Percentiles rank a stretch among this genome's conserved stretches.
These are phyloP conservation scores for Pestalotiopsis fici DNA, from an alignment of 2,329 filamentous ascomycete genomes.

Conservation along the genomic window DNA sequence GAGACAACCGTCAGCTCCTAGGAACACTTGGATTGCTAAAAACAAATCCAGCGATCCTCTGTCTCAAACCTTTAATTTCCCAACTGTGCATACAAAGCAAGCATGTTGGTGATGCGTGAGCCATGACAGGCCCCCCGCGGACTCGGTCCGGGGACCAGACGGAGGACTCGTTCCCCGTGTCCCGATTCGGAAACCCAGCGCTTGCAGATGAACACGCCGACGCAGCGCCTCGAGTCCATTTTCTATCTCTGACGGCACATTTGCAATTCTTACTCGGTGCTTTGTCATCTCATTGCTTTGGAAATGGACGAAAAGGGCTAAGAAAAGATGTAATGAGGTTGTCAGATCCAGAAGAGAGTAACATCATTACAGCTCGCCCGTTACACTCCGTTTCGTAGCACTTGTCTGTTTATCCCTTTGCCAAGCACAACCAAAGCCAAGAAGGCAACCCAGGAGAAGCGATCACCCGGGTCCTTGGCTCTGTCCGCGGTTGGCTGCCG, in stretches of 20 bases:
- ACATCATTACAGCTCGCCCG: neutral
- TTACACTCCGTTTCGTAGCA: neutral
- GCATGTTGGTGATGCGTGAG: neutral
- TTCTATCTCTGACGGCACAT: neutral
- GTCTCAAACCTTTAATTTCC: neutral
- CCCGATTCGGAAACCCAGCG: conserved; percentile 3
- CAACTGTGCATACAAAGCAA: neutral
- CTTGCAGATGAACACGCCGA: neutral
- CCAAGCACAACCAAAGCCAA: neutral
- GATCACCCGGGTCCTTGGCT: neutral
- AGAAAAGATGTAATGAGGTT: neutral
- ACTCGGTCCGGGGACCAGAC: conserved; percentile 5
- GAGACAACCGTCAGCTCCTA: neutral
- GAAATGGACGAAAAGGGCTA: neutral
- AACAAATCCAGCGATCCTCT: neutral
- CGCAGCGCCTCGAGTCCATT: neutral
- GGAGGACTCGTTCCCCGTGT: conserved; percentile 2
- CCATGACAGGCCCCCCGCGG: neutral
- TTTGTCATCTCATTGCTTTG: neutral
- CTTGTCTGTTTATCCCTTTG: neutral
- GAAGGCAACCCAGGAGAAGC: neutral
- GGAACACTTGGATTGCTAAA: neutral
- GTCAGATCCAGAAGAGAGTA: neutral
- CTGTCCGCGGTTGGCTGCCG: neutral
- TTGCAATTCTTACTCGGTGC: neutral